Conservation (phyloP, 345 rosid genomes). For the rapeseed (Brassica napus) region DNA sequence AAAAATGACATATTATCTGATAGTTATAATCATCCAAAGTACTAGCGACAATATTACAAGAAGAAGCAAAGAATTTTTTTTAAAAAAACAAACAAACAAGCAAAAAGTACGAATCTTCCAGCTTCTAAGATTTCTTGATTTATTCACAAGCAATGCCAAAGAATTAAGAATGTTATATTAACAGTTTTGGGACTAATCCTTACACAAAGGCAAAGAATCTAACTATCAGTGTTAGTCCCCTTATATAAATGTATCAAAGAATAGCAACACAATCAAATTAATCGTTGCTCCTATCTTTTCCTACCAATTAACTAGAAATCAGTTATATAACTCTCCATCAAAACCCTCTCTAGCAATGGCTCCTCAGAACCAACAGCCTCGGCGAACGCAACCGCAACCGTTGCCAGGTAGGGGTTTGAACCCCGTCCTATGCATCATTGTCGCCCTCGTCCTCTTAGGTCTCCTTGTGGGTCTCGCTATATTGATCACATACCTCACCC, state of each 20-base stretch:
- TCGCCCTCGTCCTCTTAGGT: slow-evolving; percentile 35
- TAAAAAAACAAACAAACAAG: neutral
- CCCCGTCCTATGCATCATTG: slow-evolving; percentile 35
- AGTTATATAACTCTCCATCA: neutral
- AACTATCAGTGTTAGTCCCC: neutral
- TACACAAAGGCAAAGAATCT: slow-evolving; percentile 42
- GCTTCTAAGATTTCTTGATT: slow-evolving; percentile 44
- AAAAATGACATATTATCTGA: neutral
- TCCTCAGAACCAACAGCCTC: slow-evolving; percentile 30
- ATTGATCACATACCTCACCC: slow-evolving; percentile 65
- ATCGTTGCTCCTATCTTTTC: slow-evolving; percentile 6
- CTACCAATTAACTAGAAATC: too few relatives aligned
- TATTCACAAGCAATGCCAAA: slow-evolving; percentile 41
- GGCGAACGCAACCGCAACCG: slow-evolving; percentile 40
- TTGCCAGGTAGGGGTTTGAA: slow-evolving; percentile 28
- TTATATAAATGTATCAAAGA: slow-evolving; percentile 28
- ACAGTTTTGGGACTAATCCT: slow-evolving; percentile 24
- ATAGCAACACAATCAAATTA: slow-evolving; percentile 23
- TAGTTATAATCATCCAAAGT: too few relatives aligned
- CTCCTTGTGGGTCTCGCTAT: slow-evolving; percentile 53
- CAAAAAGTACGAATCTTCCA: slow-evolving; percentile 38
- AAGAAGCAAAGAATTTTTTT: slow-evolving; percentile 39
- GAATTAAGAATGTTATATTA: slow-evolving; percentile 9
- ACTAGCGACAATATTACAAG: neutral
- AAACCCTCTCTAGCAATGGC: slow-evolving; percentile 21